These are phyloP conservation scores for Isoetes taiwanensis DNA, from an alignment of 75 land plant species.

Conservation along the genomic window DNA sequence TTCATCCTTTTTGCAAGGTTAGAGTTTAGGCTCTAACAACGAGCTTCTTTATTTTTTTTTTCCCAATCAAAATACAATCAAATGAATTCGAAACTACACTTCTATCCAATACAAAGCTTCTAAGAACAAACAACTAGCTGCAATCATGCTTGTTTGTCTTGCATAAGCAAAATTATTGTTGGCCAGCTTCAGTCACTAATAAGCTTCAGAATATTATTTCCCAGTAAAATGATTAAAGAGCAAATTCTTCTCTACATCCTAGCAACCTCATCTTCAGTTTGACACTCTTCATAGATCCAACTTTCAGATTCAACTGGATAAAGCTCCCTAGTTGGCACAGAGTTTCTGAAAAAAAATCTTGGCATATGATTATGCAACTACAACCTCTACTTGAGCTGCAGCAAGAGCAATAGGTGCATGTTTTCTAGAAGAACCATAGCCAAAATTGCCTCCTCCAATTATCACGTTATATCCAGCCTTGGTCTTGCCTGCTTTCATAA, in stretches of 20 bases:
- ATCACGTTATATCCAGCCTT: background rate
- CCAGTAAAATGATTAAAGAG: background rate
- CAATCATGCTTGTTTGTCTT: too few species aligned
- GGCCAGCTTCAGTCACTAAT: slow-evolving; percentile 1
- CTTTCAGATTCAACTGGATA: too few species aligned
- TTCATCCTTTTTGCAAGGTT: too few species aligned
- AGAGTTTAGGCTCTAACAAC: too few species aligned
- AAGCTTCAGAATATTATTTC: background rate
- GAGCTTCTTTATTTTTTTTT: too few species aligned
- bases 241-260: background rate
- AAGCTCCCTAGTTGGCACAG: background rate
- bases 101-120: too few species aligned
- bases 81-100: too few species aligned
- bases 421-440: background rate
- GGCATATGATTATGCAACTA: background rate
- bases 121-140: too few species aligned
- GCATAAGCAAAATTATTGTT: too few species aligned
- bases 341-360: slow-evolving; percentile 4
- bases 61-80: too few species aligned
- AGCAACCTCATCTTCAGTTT: too few species aligned
- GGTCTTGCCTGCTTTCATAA: background rate
- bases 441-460: background rate
- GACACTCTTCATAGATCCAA: too few species aligned
- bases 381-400: background rate
- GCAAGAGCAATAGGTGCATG: slow-evolving; percentile 1